Conservation (phyloP, 345 rosid genomes). For the Aquilaria sinensis region DNA sequence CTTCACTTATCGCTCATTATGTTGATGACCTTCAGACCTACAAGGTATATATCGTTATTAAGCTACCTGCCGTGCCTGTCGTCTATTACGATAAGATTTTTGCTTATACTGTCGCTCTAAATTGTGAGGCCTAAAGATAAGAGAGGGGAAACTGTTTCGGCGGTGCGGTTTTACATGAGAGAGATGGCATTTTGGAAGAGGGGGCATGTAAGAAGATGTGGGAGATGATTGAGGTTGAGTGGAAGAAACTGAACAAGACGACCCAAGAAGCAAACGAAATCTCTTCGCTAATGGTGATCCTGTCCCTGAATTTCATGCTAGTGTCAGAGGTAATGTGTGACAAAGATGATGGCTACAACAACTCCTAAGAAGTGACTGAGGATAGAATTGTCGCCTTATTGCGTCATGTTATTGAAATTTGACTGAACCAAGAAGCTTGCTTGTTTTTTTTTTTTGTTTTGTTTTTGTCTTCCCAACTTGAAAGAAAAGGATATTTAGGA, state of each 20-base stretch:
- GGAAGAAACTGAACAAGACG: constrained; percentile 2
- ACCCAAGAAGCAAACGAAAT: neutral
- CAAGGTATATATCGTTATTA: neutral
- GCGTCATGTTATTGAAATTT: neutral
- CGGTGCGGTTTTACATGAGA: constrained; percentile 2
- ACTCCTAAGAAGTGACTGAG: neutral
- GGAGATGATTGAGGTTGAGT: neutral
- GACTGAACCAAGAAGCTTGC: neutral
- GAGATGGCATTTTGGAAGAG: neutral
- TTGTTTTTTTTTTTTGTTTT: no score
- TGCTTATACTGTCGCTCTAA: neutral
- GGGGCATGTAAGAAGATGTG: neutral
- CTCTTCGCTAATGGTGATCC: neutral
- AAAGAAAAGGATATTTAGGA: no score
- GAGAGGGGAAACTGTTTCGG: neutral
- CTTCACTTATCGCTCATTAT: constrained; percentile 11
- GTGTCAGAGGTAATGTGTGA: neutral
- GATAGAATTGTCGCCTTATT: neutral
- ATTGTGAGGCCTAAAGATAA: neutral
- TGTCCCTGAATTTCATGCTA: neutral
- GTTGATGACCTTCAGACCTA: constrained; percentile 20
- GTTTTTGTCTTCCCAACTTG: no score
- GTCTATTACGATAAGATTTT: no score
- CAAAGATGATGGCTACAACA: neutral
- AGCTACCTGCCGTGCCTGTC: no score